Conservation (phyloP, 169 alveolate genomes). For the Eimeria acervulina region DNA sequence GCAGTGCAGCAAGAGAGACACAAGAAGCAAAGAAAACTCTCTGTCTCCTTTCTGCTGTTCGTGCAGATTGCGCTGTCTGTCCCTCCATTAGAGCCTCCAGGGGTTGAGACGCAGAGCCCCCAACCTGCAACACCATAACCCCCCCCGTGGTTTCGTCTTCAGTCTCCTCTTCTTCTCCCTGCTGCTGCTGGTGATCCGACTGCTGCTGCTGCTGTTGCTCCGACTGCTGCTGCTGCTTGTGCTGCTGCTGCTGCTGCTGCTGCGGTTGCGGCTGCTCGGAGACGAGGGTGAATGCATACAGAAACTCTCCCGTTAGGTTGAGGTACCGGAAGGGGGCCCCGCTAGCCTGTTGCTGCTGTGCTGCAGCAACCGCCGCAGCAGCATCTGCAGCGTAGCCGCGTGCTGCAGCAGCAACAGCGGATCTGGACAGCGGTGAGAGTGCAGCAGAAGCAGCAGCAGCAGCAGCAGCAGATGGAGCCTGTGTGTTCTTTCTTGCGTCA, state of each 20-base stretch:
- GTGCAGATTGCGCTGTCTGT: constrained; percentile 71
- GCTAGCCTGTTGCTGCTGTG: constrained; percentile 69
- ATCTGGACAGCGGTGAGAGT: neutral
- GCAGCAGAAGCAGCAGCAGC: neutral
- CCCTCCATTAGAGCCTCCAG: constrained; percentile 79
- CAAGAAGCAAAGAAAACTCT: constrained; percentile 64
- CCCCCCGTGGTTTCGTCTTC: constrained; percentile 77
- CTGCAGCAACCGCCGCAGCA: constrained; percentile 70
- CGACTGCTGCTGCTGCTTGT: constrained; percentile 18
- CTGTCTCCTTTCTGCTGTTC: constrained; percentile 76
- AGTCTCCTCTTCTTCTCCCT: neutral
- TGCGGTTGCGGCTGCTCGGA: constrained; percentile 61
- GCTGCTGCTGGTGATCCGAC: constrained; percentile 4
- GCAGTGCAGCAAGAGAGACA: constrained; percentile 39
- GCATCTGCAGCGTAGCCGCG: constrained; percentile 55
- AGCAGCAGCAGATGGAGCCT: neutral
- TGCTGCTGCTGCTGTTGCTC: constrained; percentile 55
- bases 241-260: constrained; percentile 53
- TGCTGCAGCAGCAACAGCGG: constrained; percentile 48
- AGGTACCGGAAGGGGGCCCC: constrained; percentile 81
- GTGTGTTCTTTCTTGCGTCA: neutral
- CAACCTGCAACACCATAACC: constrained; percentile 71
- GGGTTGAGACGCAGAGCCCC: constrained; percentile 48
- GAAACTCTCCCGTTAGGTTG: constrained; percentile 71
- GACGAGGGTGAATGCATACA: constrained; percentile 82